phyloP scores from a whole-genome alignment of 495 filamentous ascomycete genomes.

The Trichoderma reesei region DNA sequence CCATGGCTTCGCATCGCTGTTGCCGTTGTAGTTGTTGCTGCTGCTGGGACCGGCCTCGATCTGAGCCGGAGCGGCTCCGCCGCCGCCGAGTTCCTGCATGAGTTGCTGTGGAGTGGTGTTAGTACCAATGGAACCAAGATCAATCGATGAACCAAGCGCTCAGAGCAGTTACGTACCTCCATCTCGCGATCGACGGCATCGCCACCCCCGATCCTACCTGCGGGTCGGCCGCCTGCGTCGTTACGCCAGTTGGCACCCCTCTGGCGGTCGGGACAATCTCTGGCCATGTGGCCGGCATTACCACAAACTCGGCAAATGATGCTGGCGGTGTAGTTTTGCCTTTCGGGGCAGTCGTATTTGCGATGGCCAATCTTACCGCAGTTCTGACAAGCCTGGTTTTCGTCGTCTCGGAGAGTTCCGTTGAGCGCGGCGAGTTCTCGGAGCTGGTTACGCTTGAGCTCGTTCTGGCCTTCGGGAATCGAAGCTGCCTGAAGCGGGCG shows the following conservation, averaged over 20 bases:
- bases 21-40: constrained; percentile 34
- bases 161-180: constrained; percentile 51
- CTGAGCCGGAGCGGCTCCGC: constrained; percentile 59
- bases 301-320: constrained; percentile 99
- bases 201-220: constrained; percentile 61
- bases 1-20: constrained; percentile 69
- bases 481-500: constrained; percentile 65
- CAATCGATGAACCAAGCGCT: background rate
- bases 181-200: constrained; percentile 91
- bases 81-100: constrained; percentile 91
- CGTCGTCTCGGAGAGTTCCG: constrained; percentile 95
- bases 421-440: constrained; percentile 94
- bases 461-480: constrained; percentile 95
- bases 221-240: constrained; percentile 40
- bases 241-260: constrained; percentile 89
- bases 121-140: constrained; percentile 17
- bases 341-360: constrained; percentile 97
- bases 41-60: constrained; percentile 79
- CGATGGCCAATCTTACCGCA: constrained; percentile 98
- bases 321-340: constrained; percentile 94
- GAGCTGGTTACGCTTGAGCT: constrained; percentile 96
- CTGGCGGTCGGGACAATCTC: constrained; percentile 77
- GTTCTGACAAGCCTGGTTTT: constrained; percentile 99
- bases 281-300: constrained; percentile 33
- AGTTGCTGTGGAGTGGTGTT: constrained; percentile 58